Conservation (phyloP, 2,329 filamentous ascomycete genomes). For the Diaporthe sp. region DNA sequence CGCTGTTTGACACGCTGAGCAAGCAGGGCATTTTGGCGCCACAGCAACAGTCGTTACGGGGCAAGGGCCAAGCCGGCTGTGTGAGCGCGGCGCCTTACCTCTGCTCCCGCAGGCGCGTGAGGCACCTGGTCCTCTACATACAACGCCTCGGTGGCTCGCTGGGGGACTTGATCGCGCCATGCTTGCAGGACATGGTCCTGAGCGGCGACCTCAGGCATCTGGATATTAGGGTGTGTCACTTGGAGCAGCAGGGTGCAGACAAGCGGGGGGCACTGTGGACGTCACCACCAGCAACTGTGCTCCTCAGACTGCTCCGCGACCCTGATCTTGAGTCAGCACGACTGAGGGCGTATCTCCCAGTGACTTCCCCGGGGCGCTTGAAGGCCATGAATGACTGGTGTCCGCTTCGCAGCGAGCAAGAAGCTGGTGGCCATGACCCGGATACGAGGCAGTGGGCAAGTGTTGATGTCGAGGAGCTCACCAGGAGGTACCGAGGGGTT, state of each 20-base stretch:
- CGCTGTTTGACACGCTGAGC: neutral
- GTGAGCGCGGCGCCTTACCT: constrained; percentile 10
- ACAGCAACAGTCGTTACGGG: neutral
- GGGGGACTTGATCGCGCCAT: constrained; percentile 40
- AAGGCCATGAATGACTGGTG: neutral
- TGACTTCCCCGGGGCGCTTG: no score
- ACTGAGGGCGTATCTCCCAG: constrained; percentile 50
- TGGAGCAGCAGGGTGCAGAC: constrained; percentile 33
- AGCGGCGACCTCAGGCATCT: constrained; percentile 42
- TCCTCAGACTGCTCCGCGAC: constrained; percentile 58
- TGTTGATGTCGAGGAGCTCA: constrained; percentile 45
- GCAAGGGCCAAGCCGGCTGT: neutral
- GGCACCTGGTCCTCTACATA: constrained; percentile 40
- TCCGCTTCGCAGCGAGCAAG: neutral
- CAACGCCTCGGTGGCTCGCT: constrained; percentile 43
- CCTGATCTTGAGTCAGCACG: constrained; percentile 57
- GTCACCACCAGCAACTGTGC: constrained; percentile 42
- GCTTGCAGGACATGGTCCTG: constrained; percentile 46
- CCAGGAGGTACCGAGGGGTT: constrained; percentile 34
- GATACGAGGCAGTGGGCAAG: constrained; percentile 39
- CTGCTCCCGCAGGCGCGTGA: constrained; percentile 41
- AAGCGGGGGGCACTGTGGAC: neutral
- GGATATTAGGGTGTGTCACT: constrained; percentile 38
- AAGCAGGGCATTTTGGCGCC: no score
- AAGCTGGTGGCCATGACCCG: neutral